Base-by-base conservation (phyloP, 768 basidiomycete species). In the Panellus pusillus region DNA sequence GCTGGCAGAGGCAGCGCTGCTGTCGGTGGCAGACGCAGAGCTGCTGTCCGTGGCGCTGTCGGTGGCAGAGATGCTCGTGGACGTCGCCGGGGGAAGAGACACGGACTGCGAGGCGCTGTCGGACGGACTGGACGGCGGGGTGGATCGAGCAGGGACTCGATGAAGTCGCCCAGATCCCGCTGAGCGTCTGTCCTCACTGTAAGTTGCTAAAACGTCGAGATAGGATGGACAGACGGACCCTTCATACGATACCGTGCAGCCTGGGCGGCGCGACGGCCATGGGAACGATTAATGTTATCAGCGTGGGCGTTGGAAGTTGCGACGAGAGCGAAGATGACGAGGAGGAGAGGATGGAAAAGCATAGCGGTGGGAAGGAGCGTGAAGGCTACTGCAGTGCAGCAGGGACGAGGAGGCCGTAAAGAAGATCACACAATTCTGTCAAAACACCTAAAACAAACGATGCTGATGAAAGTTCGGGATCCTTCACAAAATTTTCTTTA, bases 361-460 rank as follows among this genome's bases (percentile, higher is more conserved):
- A 70, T 69, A 72, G 64, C 50, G 52, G 55, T 64, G 64, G 50
- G 60, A 80, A 79, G 45, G 78, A 78, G 71, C 66, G 77, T 76
- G 73, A 46, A 62, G 27, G 49, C 38, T 43, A 44, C 49, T 27
- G 32, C 32, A 35, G 32, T 9, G 32, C 32, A 35, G 32, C 32
- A 35, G 32, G 32, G 3, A 35, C 3, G 32, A 35, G 32, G 32
- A 35, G 32, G 32, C 11, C 3, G 32, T 3, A 35, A 35, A 35
- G 32, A 35, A 35, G 32, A 35, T 32, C 32, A 35, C 32, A 35
- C 32, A 11, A 14, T 9, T 35, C 14, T 35, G 32, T 35, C 14
- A 9, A 11, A 9, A 11, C 32, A 11, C n/a, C n/a, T n/a, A n/a
- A n/a, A n/a, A n/a, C n/a, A n/a, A n/a, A n/a, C n/a, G n/a, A n/a